Evolutionary conservation across 176 grass and related monocot species (phyloP), one percentile per base, ranked within the genome.

Genomic region (Phragmites australis): DNA sequence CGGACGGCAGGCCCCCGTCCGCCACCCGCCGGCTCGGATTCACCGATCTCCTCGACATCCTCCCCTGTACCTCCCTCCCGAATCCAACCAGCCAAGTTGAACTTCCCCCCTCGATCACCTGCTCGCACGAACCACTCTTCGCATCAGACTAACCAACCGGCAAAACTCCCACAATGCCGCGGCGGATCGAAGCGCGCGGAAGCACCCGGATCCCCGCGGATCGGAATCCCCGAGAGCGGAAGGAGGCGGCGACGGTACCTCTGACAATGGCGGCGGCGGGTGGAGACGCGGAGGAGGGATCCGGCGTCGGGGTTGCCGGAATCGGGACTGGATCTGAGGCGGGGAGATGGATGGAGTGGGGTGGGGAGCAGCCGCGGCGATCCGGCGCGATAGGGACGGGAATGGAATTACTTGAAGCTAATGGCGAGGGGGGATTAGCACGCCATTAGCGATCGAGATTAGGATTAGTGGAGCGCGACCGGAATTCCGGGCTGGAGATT

Each of bases 41-140:
- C 45, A 97, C 83, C 72, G 91, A 86, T 72, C 94, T 88, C 64
- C 94, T 86, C 43, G 94, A 83, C 93, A 95, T 92, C 65, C 77
- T 75, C 71, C 50, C 50, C 79, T 53, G 14, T 54, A 11, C 48
- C 22, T 66, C 56, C 46, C 18, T 44, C 58, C 23, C 81, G 13
- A 64, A 68, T 27, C 65, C 72, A 5, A 19, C 57, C 62, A 21
- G 10, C 59, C 77, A 26, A 26, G 12, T 52, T 26, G n/a, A n/a
- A n/a, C 63, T 72, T 22, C 17, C 65, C 57, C 40, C 6, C 54
- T 81, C 55, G 72, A 18, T 70, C 76, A 48, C 86, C 81, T 83
- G 74, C 26, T 12, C 9, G 22, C 74, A 19, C 18, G 9, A 77
- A 59, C 62, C 60, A 52, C 1, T 1, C 65, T 1, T 6, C 46